Percentiles rank a stretch among this genome's conserved stretches.
phyloP scores from a whole-genome alignment of 2,329 filamentous ascomycete genomes.

The Nemania bipapillata region DNA sequence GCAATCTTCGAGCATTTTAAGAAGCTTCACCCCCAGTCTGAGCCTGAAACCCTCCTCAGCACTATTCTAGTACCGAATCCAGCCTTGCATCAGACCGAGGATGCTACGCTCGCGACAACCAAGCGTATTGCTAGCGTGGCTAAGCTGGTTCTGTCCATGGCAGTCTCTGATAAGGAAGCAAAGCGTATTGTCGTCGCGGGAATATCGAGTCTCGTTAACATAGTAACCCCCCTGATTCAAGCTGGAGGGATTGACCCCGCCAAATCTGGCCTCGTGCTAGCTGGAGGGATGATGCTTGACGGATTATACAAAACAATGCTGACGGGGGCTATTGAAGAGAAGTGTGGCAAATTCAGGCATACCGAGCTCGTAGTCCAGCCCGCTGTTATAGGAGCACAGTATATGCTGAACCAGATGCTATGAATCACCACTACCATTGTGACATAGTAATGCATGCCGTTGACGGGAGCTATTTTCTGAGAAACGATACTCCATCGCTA shows the following conservation, averaged over 20 bases:
- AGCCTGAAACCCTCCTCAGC: constrained; percentile 23
- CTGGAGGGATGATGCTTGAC: constrained; percentile 29
- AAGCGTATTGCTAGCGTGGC: constrained; percentile 30
- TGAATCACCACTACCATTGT: not conserved
- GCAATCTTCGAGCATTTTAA: constrained; percentile 23
- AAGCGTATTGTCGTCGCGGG: constrained; percentile 19
- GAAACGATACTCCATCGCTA: no score
- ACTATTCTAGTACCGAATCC: constrained; percentile 22
- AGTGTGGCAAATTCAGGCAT: constrained; percentile 19
- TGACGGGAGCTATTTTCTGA: not conserved
- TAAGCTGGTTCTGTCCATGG: constrained; percentile 27
- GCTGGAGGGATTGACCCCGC: constrained; percentile 7
- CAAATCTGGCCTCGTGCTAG: constrained; percentile 27
- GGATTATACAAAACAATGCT: constrained; percentile 20
- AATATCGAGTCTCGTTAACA: constrained; percentile 22
- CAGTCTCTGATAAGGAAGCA: constrained; percentile 22
- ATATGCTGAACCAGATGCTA: not conserved
- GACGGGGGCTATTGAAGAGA: not conserved
- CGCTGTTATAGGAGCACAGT: constrained; percentile 19
- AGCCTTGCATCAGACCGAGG: not conserved
- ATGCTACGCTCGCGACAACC: constrained; percentile 4
- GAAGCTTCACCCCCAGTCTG: constrained; percentile 21
- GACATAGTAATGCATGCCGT: not conserved
- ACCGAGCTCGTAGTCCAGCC: constrained; percentile 22
- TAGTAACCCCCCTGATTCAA: constrained; percentile 12